Evolutionary conservation across 1,139 yeast genomes (phyloP).

Genomic region (Wickerhamomyces sp.): DNA sequence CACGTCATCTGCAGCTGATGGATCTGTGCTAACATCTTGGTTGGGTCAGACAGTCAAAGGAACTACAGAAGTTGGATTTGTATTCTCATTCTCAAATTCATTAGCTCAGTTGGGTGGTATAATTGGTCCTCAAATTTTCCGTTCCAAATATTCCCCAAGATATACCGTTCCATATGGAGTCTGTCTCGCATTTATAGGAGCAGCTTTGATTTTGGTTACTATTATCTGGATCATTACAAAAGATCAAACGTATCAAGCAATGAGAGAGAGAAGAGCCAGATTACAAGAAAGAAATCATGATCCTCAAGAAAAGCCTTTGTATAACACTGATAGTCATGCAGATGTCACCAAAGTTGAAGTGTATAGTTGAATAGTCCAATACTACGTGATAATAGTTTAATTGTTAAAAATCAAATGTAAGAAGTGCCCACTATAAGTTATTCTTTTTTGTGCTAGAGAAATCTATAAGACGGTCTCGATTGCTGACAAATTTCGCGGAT

Average conservation of each 20-base stretch:
- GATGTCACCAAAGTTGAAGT: background rate
- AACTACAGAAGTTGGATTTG: conserved; percentile 8
- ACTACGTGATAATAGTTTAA: no score
- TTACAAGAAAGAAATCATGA: conserved; percentile 2
- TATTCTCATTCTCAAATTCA: conserved; percentile 7
- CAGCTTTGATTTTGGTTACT: background rate
- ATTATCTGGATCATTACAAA: conserved; percentile 1
- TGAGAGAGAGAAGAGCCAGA: conserved; percentile 5
- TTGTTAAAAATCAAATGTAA: no score
- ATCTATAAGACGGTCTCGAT: no score
- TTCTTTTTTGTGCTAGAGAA: no score
- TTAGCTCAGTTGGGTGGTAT: conserved; percentile 17
- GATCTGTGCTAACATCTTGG: conserved; percentile 11
- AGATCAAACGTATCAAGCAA: background rate
- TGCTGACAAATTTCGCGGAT: background rate
- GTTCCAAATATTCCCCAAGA: conserved; percentile 18
- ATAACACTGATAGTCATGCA: background rate
- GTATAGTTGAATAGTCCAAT: no score
- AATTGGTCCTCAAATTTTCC: conserved; percentile 25
- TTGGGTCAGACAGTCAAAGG: conserved; percentile 7
- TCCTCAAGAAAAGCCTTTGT: conserved; percentile 6
- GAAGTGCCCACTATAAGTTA: no score
- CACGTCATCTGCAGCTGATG: conserved; percentile 9
- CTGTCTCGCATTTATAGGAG: conserved; percentile 10
- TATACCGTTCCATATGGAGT: conserved; percentile 13